A percentile compares a stretch with the other conserved stretches of the same genome.
These are phyloP conservation scores for Stellera chamaejasme DNA, from an alignment of 345 rosid genomes.

Conservation along the genomic window DNA sequence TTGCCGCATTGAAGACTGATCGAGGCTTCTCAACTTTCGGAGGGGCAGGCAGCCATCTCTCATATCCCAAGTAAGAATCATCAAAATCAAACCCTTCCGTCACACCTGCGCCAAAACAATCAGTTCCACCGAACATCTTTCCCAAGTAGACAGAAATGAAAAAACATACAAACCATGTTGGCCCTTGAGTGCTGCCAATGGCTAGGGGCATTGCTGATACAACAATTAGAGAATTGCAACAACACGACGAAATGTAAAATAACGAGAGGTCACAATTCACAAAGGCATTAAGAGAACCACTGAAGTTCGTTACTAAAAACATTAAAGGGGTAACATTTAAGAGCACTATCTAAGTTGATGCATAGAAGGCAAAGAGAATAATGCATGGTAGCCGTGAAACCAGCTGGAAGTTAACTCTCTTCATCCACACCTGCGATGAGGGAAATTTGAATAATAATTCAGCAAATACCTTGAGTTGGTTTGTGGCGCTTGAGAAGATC, in stretches of 20 bases:
- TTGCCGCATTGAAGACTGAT: conserved; percentile 35
- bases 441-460: background rate
- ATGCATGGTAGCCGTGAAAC: background rate
- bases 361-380: background rate
- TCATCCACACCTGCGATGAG: background rate
- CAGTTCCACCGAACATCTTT: background rate
- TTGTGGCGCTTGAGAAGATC: conserved; percentile 45
- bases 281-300: background rate
- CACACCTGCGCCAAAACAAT: conserved; percentile 15
- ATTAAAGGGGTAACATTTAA: background rate
- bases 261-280: too few species aligned
- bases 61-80: conserved; percentile 50
- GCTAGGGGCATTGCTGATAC: too few species aligned
- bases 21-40: conserved; percentile 70
- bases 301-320: background rate
- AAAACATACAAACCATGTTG: background rate
- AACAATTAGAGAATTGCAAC: too few species aligned
- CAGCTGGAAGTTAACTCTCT: background rate
- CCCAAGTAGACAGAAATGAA: background rate
- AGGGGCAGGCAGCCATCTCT: conserved; percentile 46
- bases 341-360: background rate
- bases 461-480: conserved; percentile 36
- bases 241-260: too few species aligned
- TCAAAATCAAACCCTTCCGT: conserved; percentile 18
- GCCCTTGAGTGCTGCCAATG: too few species aligned